Base-by-base conservation (phyloP, 164 flowering plant species). In the Vitis vinifera region DNA sequence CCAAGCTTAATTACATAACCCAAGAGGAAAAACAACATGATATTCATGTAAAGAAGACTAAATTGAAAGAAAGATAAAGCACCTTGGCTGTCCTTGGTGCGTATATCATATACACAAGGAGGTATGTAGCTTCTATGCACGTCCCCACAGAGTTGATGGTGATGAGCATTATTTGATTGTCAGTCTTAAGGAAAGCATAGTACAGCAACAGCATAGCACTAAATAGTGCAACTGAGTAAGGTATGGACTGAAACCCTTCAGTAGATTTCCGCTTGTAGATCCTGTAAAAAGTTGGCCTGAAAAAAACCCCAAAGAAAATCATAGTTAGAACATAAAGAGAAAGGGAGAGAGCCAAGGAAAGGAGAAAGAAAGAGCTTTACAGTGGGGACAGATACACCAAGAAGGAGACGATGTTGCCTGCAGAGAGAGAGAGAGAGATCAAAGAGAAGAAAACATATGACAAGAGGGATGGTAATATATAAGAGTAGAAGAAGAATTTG, bases 261-360 rank as follows among this genome's bases (percentile, higher is more conserved):
- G 98, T 85, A 30, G 92, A 85, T 84, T 89, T 93, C 72, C 67
- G 88, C 83, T 82, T 86, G 69, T 17, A 82, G 4, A 93, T 83
- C 70, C 83, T 78, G 37, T 81, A 82, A 68, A 91, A 93, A 1
- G 97, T 93, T 55, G 92, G 91, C 81, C 98, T 93, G 69, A 52
- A n/a, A 27, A 5, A 29, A 11, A 47, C 29, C 1, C 1, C 12
- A 53, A n/a, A 2, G 10, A 8, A 4, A 44, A 4, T 13, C 9
- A 16, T 52, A 11, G 62, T 63, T 50, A 9, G n/a, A 13, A 59
- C 16, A 55, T 48, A 44, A 16, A 52, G 49, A 58, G 13, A 55
- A 67, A 66, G 59, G 10, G 9, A 30, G 59, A 65, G 58, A 66
- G 59, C 84, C 27, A 17, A 19, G 9, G 59, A 56, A 23, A 56